Base-by-base conservation (phyloP, 2,329 filamentous ascomycete species). In the Aspergillus melleus region DNA sequence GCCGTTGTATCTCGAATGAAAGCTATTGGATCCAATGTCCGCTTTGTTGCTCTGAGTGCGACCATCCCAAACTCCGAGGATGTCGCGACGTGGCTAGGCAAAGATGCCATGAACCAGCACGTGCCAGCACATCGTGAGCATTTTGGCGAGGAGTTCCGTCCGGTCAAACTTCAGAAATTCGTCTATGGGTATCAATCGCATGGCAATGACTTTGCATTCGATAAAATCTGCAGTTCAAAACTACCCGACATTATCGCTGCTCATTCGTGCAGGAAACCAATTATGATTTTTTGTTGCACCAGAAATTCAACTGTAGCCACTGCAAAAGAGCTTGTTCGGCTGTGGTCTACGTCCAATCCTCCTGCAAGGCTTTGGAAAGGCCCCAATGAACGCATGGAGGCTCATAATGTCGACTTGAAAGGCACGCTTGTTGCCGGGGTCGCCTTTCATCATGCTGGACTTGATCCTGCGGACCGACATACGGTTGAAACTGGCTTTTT, bases 1-100 rank as follows among this genome's bases (percentile, higher is more conserved):
- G 90, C 89, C 4, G 88, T 96, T 2, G 90, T 96, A 0, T 94
- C 91, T 16, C 87, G 91, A 9, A 96, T 95, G 91, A 95, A 95
- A 74, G 88, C 88, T 0, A 86, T 91, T 50, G 88, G 88, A 12
- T 86, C 87, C 0, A 84, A 89, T 69, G 86, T 95, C 16, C 86
- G 91, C 14, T 95, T 96, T 66, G 79, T 96, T 29, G 91, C 91
- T 1, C 76, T 96, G 50, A 94, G 91, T 71, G 91, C 91, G 2
- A 96, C 91, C 0, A 86, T 96, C 1, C 91, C 91, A 1, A 96
- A 96, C 66, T 89, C 90, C 0, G 81, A 88, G 51, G 91, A 96
- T 70, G 88, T 96, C 64, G 90, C 91, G 4, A 81, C 80, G 1
- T 96, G 91, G 92, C 79, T 96, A 0, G 91, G 91, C 0, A 88